Evolutionary conservation across 2,329 filamentous ascomycete species (phyloP), one percentile per base, ranked within the genome.

Genomic region (Cladorrhinum sp.): DNA sequence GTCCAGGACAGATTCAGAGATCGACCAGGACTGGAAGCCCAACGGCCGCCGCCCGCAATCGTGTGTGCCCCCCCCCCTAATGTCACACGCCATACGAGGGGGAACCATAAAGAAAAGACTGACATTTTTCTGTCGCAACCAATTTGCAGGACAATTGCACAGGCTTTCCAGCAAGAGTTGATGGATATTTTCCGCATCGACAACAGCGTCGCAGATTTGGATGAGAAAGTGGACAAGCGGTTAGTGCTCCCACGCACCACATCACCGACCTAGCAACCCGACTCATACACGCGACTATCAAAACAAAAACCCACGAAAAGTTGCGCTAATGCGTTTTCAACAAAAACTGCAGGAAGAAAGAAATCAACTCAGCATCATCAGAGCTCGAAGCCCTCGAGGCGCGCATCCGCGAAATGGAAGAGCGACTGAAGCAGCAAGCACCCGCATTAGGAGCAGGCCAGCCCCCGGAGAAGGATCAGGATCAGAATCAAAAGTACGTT

Each of bases 141-240:
- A 62, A 18, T 46, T 20, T 65, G 52, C 76, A 96, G 93, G 65
- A 95, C 91, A 63, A 87, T 96, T 76, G 93, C 92, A 58, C 89
- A 86, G 69, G 91, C 89, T 72, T 96, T 97, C 77, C 94, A 92
- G 62, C 81, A 86, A 50, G 91, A 94, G 73, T 82, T 97, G 63
- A 90, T 94, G 80, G 89, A 92, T 73, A 89, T 96, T 68, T 97
- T 97, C 80, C 89, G 90, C 71, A 87, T 97, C 72, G 91, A 95
- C 68, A 89, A 87, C 75, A 88, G 88, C 63, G 64, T 70, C 54
- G 64, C 68, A 28, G 69, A 70, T 59, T 64, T 73, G 28, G 71
- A 71, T 62, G 67, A 88, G 73, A 85, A 89, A 67, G 86, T 96
- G 63, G 84, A 91, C 73, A 84, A 91, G 75, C 94, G 93, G 93